Evolutionary conservation across 139 green algal genomes (phyloP).

Genomic region (Chlorella vulgaris): DNA sequence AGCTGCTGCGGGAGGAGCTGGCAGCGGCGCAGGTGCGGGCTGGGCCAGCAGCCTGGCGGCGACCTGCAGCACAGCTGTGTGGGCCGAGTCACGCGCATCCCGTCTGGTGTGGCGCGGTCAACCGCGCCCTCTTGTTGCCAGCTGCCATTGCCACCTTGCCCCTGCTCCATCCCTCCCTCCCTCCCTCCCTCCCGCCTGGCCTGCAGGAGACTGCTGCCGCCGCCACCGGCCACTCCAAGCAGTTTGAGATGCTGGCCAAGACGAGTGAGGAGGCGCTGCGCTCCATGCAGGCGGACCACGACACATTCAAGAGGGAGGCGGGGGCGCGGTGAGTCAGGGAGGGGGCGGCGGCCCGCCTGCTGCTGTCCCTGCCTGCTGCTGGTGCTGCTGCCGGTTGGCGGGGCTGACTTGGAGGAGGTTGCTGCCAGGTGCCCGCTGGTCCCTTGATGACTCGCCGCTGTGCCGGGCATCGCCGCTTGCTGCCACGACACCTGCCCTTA

Average conservation of each 20-base stretch:
- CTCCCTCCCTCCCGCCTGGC: background rate
- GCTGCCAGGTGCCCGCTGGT: too few species aligned
- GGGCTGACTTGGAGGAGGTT: too few species aligned
- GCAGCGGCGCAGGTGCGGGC: slow-evolving; percentile 34
- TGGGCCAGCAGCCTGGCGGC: too few species aligned
- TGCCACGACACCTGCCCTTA: too few species aligned
- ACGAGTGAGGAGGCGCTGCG: slow-evolving; percentile 59
- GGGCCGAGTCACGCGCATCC: background rate
- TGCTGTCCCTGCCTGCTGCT: too few species aligned
- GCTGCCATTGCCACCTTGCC: background rate
- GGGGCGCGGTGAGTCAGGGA: background rate
- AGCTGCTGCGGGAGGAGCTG: slow-evolving; percentile 58
- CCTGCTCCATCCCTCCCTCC: too few species aligned
- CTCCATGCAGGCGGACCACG: slow-evolving; percentile 46
- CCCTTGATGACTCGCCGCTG: too few species aligned
- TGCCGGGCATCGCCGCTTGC: too few species aligned
- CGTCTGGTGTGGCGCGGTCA: too few species aligned
- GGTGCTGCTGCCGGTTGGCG: too few species aligned
- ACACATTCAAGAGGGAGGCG: slow-evolving; percentile 49
- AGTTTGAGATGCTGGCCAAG: slow-evolving; percentile 60
- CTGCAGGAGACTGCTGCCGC: slow-evolving; percentile 60
- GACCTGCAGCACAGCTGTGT: background rate
- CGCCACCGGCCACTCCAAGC: slow-evolving; percentile 54
- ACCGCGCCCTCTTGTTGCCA: background rate
- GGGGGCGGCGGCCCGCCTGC: background rate